phyloP scores from a whole-genome alignment of 202 grass and related monocot genomes.

The Musa balbisiana region DNA sequence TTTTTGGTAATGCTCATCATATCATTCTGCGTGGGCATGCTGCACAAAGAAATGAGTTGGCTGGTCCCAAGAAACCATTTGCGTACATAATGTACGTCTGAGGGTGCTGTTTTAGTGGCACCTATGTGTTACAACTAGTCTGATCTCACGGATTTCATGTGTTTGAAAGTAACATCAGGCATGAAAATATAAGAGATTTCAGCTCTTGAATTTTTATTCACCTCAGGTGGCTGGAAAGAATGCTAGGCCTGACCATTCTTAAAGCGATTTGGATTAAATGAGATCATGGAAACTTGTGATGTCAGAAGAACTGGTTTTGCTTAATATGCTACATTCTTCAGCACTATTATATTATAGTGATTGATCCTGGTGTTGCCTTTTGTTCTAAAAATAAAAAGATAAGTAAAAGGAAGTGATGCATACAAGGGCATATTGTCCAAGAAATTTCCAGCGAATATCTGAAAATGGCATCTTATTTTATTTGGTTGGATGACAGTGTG shows the following conservation, averaged over 20 bases:
- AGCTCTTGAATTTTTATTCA: not conserved
- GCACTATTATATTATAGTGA: not conserved
- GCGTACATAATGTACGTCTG: no score
- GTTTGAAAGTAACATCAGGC: not conserved
- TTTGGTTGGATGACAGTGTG: not conserved
- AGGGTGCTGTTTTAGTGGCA: not conserved
- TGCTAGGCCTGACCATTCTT: not conserved
- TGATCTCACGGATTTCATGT: not conserved
- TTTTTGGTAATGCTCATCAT: no score
- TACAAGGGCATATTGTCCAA: not conserved
- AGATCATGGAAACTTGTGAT: not conserved
- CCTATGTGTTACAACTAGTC: not conserved
- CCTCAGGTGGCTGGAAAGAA: not conserved
- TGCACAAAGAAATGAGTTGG: no score
- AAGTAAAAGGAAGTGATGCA: not conserved
- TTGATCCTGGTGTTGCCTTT: not conserved
- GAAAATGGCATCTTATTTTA: not conserved
- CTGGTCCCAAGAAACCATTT: no score
- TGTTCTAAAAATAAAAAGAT: not conserved
- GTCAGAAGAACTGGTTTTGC: not conserved
- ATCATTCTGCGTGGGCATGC: no score
- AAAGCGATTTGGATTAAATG: not conserved
- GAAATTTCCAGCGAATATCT: not conserved
- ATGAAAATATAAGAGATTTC: not conserved
- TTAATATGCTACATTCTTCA: not conserved